Percentiles rank a stretch among this genome's conserved stretches.
These are phyloP conservation scores for Penicillium aurantiogriseum DNA, from an alignment of 2,329 filamentous ascomycete genomes.

Conservation along the genomic window DNA sequence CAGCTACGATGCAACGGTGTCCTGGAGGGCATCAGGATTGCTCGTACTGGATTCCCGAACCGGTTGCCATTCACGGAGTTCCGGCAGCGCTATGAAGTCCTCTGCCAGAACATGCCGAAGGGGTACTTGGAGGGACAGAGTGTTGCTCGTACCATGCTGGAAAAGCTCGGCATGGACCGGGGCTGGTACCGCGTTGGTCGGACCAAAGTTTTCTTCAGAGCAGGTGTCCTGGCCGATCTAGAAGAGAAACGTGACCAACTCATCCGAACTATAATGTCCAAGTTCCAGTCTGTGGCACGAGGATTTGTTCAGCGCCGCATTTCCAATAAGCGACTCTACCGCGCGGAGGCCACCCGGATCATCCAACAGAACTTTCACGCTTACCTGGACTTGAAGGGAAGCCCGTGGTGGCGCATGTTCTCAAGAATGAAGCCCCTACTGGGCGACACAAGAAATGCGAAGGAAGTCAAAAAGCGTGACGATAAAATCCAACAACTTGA, in stretches of 20 bases:
- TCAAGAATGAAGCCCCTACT: constrained; percentile 93
- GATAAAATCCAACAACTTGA: constrained; percentile 88
- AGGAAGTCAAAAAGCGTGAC: constrained; percentile 92
- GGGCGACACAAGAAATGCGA: constrained; percentile 84
- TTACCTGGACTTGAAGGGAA: constrained; percentile 84
- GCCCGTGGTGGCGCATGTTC: constrained; percentile 96
- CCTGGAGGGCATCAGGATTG: constrained; percentile 96
- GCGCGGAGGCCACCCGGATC: constrained; percentile 89
- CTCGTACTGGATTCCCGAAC: constrained; percentile 94
- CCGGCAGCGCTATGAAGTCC: constrained; percentile 89
- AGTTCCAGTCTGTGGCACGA: constrained; percentile 87
- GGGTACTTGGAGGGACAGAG: constrained; percentile 88
- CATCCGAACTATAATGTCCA: constrained; percentile 89
- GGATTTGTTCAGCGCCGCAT: constrained; percentile 86
- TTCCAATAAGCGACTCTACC: constrained; percentile 89
- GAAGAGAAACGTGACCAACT: constrained; percentile 93
- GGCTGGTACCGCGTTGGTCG: constrained; percentile 88
- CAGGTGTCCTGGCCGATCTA: constrained; percentile 90
- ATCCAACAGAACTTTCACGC: constrained; percentile 93
- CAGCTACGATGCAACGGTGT: constrained; percentile 99
- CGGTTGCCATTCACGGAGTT: constrained; percentile 90
- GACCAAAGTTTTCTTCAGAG: constrained; percentile 97
- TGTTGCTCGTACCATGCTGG: constrained; percentile 80
- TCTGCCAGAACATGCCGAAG: constrained; percentile 83
- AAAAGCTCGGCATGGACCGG: constrained; percentile 80